These are phyloP conservation scores for Ilex asprella DNA, from an alignment of 257 asterid genomes.

Conservation along the genomic window DNA sequence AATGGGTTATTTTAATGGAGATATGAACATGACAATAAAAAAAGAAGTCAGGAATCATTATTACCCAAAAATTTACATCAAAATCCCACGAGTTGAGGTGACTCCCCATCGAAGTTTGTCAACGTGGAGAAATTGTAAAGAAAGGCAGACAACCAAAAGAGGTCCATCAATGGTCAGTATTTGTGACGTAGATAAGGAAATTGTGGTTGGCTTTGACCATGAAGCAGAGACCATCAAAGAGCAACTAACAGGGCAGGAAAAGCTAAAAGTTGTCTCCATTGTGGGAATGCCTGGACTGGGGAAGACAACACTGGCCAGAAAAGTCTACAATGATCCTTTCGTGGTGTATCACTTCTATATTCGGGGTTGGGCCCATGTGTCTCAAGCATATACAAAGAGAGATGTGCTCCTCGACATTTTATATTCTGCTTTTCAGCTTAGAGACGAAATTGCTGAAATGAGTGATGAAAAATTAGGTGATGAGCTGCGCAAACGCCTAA, in stretches of 20 bases:
- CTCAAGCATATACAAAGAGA: neutral
- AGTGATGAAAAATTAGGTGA: neutral
- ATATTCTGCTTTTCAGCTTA: neutral
- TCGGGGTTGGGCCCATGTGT: neutral
- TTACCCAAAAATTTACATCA: too few species aligned
- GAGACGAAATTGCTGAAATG: neutral
- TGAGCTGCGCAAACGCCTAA: neutral
- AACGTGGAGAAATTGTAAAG: too few species aligned
- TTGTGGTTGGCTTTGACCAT: neutral
- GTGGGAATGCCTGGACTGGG: slow-evolving; percentile 1
- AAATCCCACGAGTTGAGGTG: too few species aligned
- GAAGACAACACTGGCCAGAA: neutral
- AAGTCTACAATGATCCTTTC: neutral
- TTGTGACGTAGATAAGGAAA: too few species aligned
- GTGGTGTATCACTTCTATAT: neutral
- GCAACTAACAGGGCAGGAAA: neutral
- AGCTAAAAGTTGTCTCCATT: too few species aligned
- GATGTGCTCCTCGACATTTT: neutral
- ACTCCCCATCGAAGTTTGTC: too few species aligned
- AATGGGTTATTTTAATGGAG: too few species aligned
- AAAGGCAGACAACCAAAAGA: too few species aligned
- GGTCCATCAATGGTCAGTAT: too few species aligned
- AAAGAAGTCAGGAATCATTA: too few species aligned
- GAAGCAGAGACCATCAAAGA: neutral
- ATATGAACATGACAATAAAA: too few species aligned